Percentiles rank a stretch among this genome's conserved stretches.
These are phyloP conservation scores for Vachellia pachyceras DNA, from an alignment of 306 rosid genomes.

Conservation along the genomic window DNA sequence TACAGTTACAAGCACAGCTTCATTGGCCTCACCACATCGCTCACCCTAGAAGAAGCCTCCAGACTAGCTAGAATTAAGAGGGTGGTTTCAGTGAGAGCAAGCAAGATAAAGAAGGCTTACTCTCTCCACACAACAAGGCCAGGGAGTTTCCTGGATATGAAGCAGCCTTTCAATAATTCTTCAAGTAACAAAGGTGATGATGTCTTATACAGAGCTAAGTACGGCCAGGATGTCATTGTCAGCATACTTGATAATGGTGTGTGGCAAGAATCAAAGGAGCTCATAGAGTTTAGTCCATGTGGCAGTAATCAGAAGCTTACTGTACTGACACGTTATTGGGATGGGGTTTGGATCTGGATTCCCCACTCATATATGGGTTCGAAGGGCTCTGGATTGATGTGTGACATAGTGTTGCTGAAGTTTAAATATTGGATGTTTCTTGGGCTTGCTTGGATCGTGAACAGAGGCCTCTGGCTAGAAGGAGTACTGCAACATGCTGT, in stretches of 20 bases:
- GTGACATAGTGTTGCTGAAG: no score
- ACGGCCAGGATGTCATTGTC: slow-evolving; percentile 63
- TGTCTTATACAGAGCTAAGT: slow-evolving; percentile 53
- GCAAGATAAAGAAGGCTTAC: slow-evolving; percentile 45
- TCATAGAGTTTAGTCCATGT: no score
- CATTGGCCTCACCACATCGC: slow-evolving; percentile 93
- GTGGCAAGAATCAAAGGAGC: no score
- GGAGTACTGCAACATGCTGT: no score
- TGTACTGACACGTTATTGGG: no score
- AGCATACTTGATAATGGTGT: slow-evolving; percentile 76
- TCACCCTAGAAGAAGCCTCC: slow-evolving; percentile 66
- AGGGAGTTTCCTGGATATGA: slow-evolving; percentile 55
- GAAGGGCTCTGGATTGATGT: no score
- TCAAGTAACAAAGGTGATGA: neutral
- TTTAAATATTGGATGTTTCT: no score
- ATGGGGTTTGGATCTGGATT: no score
- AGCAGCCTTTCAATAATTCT: slow-evolving; percentile 25
- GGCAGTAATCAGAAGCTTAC: no score
- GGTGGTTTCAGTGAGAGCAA: slow-evolving; percentile 48
- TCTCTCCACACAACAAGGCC: slow-evolving; percentile 66
- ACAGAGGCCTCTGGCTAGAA: no score
- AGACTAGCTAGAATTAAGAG: slow-evolving; percentile 60
- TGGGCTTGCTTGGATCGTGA: no score
- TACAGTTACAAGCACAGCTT: slow-evolving; percentile 84
- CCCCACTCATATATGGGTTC: no score